These are phyloP conservation scores for Babesia ovis DNA, from an alignment of 169 alveolate genomes.

Conservation along the genomic window DNA sequence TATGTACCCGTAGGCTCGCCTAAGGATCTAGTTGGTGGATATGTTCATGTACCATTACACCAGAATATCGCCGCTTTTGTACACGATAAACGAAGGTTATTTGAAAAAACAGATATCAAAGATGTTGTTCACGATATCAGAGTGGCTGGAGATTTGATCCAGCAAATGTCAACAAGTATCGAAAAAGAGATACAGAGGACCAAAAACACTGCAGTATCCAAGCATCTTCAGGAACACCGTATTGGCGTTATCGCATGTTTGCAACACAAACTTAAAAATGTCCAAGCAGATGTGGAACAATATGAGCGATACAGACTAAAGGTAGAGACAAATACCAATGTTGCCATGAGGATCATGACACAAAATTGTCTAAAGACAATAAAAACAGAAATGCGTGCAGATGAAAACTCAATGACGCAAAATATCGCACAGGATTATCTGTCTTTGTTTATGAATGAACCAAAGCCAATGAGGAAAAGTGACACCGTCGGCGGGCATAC, in stretches of 20 bases:
- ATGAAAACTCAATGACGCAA: not conserved
- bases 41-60: slow-evolving; percentile 8
- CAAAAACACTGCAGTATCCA: not conserved
- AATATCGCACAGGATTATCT: slow-evolving; percentile 21
- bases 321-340: slow-evolving; percentile 33
- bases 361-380: slow-evolving; percentile 21
- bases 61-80: slow-evolving; percentile 17
- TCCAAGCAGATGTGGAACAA: slow-evolving; percentile 35
- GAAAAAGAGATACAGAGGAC: slow-evolving; percentile 2
- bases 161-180: slow-evolving; percentile 34
- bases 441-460: not conserved
- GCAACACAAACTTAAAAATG: slow-evolving; percentile 42
- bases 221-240: slow-evolving; percentile 38
- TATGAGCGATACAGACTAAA: slow-evolving; percentile 47
- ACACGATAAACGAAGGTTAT: slow-evolving; percentile 26
- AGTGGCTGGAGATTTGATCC: slow-evolving; percentile 45
- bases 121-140: slow-evolving; percentile 58
- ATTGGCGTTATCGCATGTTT: slow-evolving; percentile 55
- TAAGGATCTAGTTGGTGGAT: slow-evolving; percentile 25
- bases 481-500: not conserved
- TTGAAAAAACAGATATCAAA: slow-evolving; percentile 52
- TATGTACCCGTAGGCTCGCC: not conserved
- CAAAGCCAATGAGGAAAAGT: not conserved
- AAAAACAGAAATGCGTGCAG: not conserved
- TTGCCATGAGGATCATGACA: slow-evolving; percentile 31